Conservation (phyloP, 2,329 filamentous ascomycete genomes). For the Colletotrichum scovillei region DNA sequence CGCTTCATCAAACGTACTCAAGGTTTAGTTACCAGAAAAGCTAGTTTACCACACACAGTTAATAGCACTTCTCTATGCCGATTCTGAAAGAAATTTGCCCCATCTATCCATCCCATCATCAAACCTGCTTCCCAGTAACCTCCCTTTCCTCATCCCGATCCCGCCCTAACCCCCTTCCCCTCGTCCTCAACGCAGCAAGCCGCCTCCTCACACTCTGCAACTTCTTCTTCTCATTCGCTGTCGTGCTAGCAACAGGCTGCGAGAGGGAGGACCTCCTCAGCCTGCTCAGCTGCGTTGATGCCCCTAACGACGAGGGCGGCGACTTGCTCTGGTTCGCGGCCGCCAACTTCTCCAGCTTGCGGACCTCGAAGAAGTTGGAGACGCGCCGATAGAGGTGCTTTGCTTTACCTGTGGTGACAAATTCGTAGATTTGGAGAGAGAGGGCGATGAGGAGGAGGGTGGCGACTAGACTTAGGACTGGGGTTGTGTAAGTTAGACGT, state of each 20-base stretch:
- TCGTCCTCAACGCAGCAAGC: conserved; percentile 8
- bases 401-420: conserved; percentile 18
- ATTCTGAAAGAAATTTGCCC: no score
- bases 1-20: background rate
- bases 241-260: conserved; percentile 3
- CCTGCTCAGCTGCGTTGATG: conserved; percentile 24
- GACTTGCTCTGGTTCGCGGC: background rate
- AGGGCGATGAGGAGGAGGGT: conserved; percentile 32
- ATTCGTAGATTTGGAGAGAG: conserved; percentile 32
- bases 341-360: background rate
- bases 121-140: background rate
- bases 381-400: background rate
- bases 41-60: no score
- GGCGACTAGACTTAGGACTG: conserved; percentile 32
- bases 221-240: conserved; percentile 18
- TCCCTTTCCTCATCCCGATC: conserved; percentile 22
- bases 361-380: background rate
- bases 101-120: background rate
- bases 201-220: conserved; percentile 11
- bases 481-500: no score
- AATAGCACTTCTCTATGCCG: no score
- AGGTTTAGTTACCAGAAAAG: no score
- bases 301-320: conserved; percentile 9
- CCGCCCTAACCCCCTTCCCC: background rate
- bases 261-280: conserved; percentile 20